Conservation (phyloP, 2,329 filamentous ascomycete species). For the Orbilia oligospora region DNA sequence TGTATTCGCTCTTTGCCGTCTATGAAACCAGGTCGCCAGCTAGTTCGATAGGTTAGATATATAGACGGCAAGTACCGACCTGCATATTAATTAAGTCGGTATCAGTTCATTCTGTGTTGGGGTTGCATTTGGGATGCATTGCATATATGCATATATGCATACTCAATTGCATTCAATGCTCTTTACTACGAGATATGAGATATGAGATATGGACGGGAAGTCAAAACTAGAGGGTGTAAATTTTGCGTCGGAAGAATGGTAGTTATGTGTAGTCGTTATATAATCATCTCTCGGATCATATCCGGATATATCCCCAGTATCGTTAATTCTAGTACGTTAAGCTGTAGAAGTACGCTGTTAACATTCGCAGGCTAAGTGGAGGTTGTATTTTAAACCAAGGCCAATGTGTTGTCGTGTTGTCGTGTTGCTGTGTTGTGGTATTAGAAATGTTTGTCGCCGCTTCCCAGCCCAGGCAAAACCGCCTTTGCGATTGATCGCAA, state of each 20-base stretch:
- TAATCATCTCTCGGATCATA: neutral
- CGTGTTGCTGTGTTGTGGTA: neutral
- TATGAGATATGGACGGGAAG: too few species aligned
- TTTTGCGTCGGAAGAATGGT: neutral
- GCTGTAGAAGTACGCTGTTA: too few species aligned
- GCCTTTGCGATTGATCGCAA: conserved; percentile 17
- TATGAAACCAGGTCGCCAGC: neutral
- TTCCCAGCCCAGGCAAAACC: conserved; percentile 11
- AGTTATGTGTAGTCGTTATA: neutral
- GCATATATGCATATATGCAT: too few species aligned
- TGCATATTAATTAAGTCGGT: too few species aligned
- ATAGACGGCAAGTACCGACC: neutral
- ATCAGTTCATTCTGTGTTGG: conserved; percentile 1
- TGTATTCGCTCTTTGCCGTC: neutral
- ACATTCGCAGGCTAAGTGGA: too few species aligned
- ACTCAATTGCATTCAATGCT: too few species aligned
- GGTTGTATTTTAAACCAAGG: neutral
- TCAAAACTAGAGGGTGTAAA: neutral
- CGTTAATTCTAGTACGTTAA: too few species aligned
- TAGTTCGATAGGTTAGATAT: conserved; percentile 5
- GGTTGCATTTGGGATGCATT: conserved; percentile 12
- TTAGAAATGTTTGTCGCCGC: conserved; percentile 3
- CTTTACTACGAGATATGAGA: too few species aligned
- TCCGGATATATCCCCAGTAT: too few species aligned
- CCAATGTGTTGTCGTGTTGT: conserved; percentile 24